Percentiles rank a stretch among this genome's conserved stretches.
Evolutionary conservation across 1,284 basidiomycete species (phyloP).

Genomic region (Pulchroboletus neoregius): DNA sequence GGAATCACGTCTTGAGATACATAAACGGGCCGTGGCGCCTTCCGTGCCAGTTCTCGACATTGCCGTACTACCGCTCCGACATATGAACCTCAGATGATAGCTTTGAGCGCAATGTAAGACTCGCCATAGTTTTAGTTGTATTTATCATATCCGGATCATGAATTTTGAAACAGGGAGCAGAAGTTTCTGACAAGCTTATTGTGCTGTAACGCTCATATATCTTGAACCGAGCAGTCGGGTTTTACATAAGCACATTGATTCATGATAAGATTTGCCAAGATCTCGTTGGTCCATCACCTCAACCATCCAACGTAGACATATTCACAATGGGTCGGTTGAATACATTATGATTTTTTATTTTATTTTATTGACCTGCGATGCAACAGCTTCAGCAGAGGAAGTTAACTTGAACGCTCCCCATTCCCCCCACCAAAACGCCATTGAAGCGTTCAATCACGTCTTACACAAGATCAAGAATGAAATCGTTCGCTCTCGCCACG

Average conservation of each 20-base stretch:
- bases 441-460: slow-evolving; percentile 59
- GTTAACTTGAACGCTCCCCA: slow-evolving; percentile 58
- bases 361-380: slow-evolving; percentile 16
- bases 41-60: slow-evolving; percentile 18
- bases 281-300: background rate
- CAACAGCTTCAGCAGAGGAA: slow-evolving; percentile 52
- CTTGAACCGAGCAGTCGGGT: slow-evolving; percentile 4
- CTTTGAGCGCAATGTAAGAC: background rate
- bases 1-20: slow-evolving; percentile 7
- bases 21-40: background rate
- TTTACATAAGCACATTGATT: slow-evolving; percentile 22
- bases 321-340: slow-evolving; percentile 27
- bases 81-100: background rate
- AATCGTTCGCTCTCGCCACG: slow-evolving; percentile 57
- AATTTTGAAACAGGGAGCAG: slow-evolving; percentile 29
- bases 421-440: slow-evolving; percentile 50
- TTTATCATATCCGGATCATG: slow-evolving; percentile 20
- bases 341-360: background rate
- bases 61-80: slow-evolving; percentile 17
- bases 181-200: slow-evolving; percentile 25
- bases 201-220: slow-evolving; percentile 10
- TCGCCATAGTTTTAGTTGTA: background rate
- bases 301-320: slow-evolving; percentile 3
- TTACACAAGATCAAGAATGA: slow-evolving; percentile 55
- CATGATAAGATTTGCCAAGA: slow-evolving; percentile 25